phyloP scores from a whole-genome alignment of 352 stramenopile species.

The Elongisporangium undulatum region DNA sequence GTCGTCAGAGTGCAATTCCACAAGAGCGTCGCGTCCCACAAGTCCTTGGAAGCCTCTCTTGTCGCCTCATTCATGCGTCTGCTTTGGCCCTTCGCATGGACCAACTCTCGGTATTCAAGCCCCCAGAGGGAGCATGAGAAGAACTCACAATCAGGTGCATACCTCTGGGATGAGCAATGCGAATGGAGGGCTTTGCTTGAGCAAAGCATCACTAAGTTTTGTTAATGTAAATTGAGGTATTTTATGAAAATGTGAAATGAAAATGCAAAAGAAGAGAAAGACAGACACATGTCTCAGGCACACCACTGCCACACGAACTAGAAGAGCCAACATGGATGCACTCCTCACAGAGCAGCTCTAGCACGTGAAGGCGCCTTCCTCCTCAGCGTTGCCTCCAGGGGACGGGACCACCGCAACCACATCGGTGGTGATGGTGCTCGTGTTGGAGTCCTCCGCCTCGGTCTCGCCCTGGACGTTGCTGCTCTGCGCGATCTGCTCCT shows the following conservation, averaged over 20 bases:
- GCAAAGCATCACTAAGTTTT: no score
- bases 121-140: no score
- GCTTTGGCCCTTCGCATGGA: no score
- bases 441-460: constrained; percentile 8
- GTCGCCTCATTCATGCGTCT: no score
- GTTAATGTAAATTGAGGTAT: constrained; percentile 1
- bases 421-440: background rate
- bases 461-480: constrained; percentile 7
- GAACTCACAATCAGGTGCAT: no score
- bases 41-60: no score
- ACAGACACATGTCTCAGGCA: background rate
- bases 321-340: constrained; percentile 5
- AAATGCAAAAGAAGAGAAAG: background rate
- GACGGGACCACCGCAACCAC: constrained; percentile 1
- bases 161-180: no score
- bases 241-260: background rate
- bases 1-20: no score
- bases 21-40: no score
- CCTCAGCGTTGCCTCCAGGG: constrained; percentile 7
- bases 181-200: no score
- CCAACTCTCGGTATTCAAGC: no score
- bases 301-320: constrained; percentile 1
- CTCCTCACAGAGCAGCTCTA: constrained; percentile 12
- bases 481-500: constrained; percentile 3
- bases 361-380: constrained; percentile 20